Conservation (phyloP, 805 yeast species). For the Yamadazyma philogaea region DNA sequence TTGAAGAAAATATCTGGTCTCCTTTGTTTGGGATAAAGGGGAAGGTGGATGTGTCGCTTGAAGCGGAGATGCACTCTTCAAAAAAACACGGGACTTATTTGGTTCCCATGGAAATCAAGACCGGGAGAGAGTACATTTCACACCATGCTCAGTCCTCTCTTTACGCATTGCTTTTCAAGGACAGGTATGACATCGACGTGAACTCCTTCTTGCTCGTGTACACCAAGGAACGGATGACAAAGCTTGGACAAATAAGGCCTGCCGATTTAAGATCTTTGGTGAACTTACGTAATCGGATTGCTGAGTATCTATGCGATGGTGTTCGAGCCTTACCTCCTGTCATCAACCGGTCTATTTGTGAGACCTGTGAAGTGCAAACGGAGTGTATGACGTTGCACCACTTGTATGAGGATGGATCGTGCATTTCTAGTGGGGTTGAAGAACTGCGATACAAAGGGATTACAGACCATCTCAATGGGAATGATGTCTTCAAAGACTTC, state of each 20-base stretch:
- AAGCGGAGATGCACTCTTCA: slow-evolving; percentile 44
- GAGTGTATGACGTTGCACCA: slow-evolving; percentile 67
- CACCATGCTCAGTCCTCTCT: slow-evolving; percentile 87
- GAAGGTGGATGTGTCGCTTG: slow-evolving; percentile 81
- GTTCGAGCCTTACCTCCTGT: slow-evolving; percentile 53
- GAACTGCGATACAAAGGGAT: slow-evolving; percentile 44
- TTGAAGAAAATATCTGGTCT: slow-evolving; percentile 91
- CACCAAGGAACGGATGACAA: slow-evolving; percentile 57
- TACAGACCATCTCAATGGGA: slow-evolving; percentile 47
- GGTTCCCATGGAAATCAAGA: slow-evolving; percentile 85
- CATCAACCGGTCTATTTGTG: slow-evolving; percentile 53
- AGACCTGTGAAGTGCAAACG: slow-evolving; percentile 51
- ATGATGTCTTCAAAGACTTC: slow-evolving; percentile 47
- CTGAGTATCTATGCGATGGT: slow-evolving; percentile 54
- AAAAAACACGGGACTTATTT: slow-evolving; percentile 35
- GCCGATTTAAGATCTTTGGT: slow-evolving; percentile 66
- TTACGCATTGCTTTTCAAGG: slow-evolving; percentile 75
- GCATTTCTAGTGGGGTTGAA: slow-evolving; percentile 51
- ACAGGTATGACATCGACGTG: slow-evolving; percentile 70
- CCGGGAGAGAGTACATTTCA: slow-evolving; percentile 64
- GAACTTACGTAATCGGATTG: slow-evolving; percentile 67
- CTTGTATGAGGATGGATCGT: slow-evolving; percentile 56
- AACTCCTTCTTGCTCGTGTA: slow-evolving; percentile 68
- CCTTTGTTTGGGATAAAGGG: slow-evolving; percentile 90
- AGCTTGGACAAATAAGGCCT: slow-evolving; percentile 49